Evolutionary conservation across 2,329 filamentous ascomycete genomes (phyloP).

Genomic region (Coleophoma cylindrospora): DNA sequence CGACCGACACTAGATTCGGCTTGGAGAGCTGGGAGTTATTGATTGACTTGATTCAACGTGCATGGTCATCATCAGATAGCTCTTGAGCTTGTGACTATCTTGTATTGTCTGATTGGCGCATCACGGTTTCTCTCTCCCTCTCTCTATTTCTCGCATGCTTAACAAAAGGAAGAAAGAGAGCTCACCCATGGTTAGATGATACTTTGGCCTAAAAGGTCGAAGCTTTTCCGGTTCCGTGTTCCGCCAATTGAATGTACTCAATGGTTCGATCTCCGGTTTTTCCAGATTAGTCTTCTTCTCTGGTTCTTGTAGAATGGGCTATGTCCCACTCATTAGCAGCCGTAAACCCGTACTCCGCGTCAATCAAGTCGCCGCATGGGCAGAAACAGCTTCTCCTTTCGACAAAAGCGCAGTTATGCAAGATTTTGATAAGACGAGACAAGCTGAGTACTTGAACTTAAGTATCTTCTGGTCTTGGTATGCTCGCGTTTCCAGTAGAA

Average conservation of each 20-base stretch:
- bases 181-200: conserved; percentile 59
- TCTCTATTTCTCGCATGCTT: background rate
- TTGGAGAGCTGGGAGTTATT: no score
- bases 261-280: conserved; percentile 22
- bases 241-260: conserved; percentile 44
- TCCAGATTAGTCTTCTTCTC: background rate
- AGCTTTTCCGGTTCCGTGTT: conserved; percentile 45
- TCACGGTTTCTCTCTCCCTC: background rate
- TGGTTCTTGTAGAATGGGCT: background rate
- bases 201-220: conserved; percentile 55
- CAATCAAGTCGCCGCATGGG: background rate
- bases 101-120: background rate
- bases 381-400: no score
- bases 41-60: no score
- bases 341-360: background rate
- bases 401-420: no score
- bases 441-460: no score
- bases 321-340: background rate
- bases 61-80: no score
- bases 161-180: background rate
- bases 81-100: background rate
- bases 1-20: background rate
- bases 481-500: no score
- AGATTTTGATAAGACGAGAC: no score
- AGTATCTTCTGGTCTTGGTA: no score